These are phyloP conservation scores for Endocalyx cinctus DNA, from an alignment of 2,329 filamentous ascomycete genomes.

Conservation along the genomic window DNA sequence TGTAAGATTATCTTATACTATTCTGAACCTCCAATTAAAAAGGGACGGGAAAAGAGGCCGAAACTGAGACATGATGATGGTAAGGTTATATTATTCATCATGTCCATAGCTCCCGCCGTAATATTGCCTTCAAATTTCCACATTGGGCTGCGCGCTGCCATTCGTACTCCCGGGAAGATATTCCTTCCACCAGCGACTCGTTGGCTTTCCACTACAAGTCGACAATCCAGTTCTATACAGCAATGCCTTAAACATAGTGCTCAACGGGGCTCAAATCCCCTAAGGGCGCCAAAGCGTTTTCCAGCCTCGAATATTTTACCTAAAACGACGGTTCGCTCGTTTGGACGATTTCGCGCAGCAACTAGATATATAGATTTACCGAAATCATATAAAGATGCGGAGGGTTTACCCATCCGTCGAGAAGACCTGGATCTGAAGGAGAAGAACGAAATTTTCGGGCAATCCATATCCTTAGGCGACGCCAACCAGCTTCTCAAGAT, in stretches of 20 bases:
- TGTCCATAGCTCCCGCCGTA: conserved; percentile 23
- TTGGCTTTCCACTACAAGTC: conserved; percentile 15
- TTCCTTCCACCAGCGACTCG: conserved; percentile 12
- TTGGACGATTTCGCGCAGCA: conserved; percentile 33
- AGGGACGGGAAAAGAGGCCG: no score
- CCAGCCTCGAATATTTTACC: conserved; percentile 11
- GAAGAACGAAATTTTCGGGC: conserved; percentile 45
- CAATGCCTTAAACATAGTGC: conserved; percentile 18
- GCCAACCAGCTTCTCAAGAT: conserved; percentile 54
- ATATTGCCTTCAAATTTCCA: conserved; percentile 24
- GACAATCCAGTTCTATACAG: conserved; percentile 2
- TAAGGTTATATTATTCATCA: conserved; percentile 20
- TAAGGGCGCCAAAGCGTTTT: conserved; percentile 1
- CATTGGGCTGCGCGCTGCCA: conserved; percentile 25
- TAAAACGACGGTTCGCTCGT: conserved; percentile 18
- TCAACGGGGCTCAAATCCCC: conserved; percentile 9
- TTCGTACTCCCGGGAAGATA: conserved; percentile 18
- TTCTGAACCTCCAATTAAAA: no score
- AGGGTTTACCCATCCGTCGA: conserved; percentile 49
- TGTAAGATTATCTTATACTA: no score
- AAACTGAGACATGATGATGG: conserved; percentile 23
- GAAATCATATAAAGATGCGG: conserved; percentile 48
- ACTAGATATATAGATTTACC: conserved; percentile 57
- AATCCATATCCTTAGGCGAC: conserved; percentile 34
- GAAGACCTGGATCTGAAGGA: conserved; percentile 46